Conservation (phyloP, 129 eudicot species). For the Deinandra increscens region DNA sequence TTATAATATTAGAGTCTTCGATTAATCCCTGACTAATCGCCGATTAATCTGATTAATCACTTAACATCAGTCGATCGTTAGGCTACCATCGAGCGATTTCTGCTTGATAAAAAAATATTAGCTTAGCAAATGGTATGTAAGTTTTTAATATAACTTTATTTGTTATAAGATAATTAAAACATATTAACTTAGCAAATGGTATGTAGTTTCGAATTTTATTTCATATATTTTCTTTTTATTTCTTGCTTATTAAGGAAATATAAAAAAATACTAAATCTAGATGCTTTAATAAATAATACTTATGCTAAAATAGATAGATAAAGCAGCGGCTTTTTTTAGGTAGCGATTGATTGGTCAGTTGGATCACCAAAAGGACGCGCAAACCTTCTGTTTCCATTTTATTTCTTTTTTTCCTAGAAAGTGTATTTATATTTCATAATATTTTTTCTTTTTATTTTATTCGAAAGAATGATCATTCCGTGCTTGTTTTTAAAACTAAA, state of each 20-base stretch:
- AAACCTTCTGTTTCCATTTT: neutral
- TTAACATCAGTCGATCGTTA: no score
- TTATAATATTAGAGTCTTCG: no score
- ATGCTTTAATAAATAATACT: neutral
- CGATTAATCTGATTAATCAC: no score
- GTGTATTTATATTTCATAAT: neutral
- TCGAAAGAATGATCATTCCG: neutral
- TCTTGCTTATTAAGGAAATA: neutral
- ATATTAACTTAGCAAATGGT: no score
- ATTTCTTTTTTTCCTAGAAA: neutral
- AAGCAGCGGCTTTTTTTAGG: conserved; percentile 5
- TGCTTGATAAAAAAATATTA: no score
- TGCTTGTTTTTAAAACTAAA: no score
- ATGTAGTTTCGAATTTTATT: no score
- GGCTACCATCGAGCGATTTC: no score
- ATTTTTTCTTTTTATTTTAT: neutral
- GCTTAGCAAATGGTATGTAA: no score
- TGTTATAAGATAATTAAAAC: no score
- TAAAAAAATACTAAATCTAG: neutral
- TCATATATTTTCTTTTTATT: neutral
- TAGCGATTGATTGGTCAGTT: neutral
- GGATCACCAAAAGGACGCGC: neutral
- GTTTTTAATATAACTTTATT: no score
- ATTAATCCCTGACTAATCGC: no score
- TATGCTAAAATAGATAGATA: neutral